Base-by-base conservation (phyloP, 176 grass and related monocot genomes). In the Urochloa ruziziensis region DNA sequence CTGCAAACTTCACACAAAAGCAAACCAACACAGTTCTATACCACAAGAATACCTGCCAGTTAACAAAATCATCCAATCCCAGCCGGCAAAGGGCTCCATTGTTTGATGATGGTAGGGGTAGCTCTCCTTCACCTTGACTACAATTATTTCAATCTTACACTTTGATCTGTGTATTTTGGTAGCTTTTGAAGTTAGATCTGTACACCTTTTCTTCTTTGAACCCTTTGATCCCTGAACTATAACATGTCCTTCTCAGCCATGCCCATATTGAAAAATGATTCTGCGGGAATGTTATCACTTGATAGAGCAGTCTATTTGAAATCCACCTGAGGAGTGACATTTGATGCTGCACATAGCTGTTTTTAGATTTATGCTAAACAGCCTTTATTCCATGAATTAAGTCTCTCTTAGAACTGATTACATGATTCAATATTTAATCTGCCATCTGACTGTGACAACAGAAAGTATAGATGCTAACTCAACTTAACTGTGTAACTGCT, bases 161-260 rank as follows among this genome's bases (percentile, higher is more conserved):
- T 58, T 58, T 58, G 23, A 30, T 88, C 25, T 29, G 37, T 88
- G 42, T 54, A 27, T 62, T 79, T 28, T 52, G 6, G 78, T 62
- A 83, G 61, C 10, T 10, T 21, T 71, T 47, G 77, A 64, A 23
- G 46, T 54, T 54, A 44, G 33, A 9, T 6, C 12, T 15, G n/a
- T 18, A 53, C 46, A 13, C 16, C 76, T 17, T 60, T 25, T 46
- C 10, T 82, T 17, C 51, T 19, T 44, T 6, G 2, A 77, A 61
- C 8, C 39, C 8, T 68, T 68, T 30, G 17, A 49, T 60, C 4
- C 6, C 28, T 60, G 4, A 61, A 23, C 53, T 79, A 1, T 68
- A 67, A 47, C 57, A 6, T 67, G 29, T 37, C 36, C 12, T 37
- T 28, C 12, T 74, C 67, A 47, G 16, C 34, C 47, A 49, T 35